Percentiles rank a stretch among this genome's conserved stretches.
Conservation (phyloP, 1,139 yeast species). For the Scheffersomyces illinoinensis region DNA sequence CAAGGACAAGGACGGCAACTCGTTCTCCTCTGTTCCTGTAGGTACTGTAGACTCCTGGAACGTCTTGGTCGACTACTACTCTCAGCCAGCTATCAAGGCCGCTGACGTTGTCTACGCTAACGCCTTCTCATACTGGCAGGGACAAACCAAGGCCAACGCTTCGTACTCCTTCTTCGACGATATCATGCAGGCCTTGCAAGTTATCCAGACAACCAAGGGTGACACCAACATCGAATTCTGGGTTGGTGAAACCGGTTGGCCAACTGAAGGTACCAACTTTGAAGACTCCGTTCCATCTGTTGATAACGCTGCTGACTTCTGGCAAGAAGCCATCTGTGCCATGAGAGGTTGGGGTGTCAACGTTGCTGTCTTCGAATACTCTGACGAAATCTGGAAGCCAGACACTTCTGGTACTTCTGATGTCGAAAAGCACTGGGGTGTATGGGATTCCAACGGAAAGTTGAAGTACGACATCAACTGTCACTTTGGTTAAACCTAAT, state of each 20-base stretch:
- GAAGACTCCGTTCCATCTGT: constrained; percentile 66
- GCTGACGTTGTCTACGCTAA: constrained; percentile 86
- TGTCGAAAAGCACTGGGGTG: constrained; percentile 95
- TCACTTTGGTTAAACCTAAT: constrained; percentile 33
- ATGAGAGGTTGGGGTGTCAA: constrained; percentile 95
- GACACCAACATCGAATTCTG: constrained; percentile 81
- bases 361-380: constrained; percentile 90
- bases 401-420: constrained; percentile 79
- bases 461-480: constrained; percentile 64
- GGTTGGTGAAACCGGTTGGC: constrained; percentile 99
- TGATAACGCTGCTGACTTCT: constrained; percentile 73
- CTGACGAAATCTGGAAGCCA: constrained; percentile 96
- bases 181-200: constrained; percentile 92
- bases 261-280: constrained; percentile 79
- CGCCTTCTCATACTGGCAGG: constrained; percentile 99
- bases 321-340: constrained; percentile 88
- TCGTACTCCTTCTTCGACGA: constrained; percentile 92
- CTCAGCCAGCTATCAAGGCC: constrained; percentile 69
- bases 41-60: constrained; percentile 98
- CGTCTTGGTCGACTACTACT: constrained; percentile 75
- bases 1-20: constrained; percentile 77
- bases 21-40: constrained; percentile 70
- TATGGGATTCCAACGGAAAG: constrained; percentile 58
- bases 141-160: constrained; percentile 78
- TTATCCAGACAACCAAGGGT: constrained; percentile 82